A percentile compares a stretch with the other conserved stretches of the same genome.
Conservation (phyloP, 2,329 filamentous ascomycete species). For the Peltaster fructicola region DNA sequence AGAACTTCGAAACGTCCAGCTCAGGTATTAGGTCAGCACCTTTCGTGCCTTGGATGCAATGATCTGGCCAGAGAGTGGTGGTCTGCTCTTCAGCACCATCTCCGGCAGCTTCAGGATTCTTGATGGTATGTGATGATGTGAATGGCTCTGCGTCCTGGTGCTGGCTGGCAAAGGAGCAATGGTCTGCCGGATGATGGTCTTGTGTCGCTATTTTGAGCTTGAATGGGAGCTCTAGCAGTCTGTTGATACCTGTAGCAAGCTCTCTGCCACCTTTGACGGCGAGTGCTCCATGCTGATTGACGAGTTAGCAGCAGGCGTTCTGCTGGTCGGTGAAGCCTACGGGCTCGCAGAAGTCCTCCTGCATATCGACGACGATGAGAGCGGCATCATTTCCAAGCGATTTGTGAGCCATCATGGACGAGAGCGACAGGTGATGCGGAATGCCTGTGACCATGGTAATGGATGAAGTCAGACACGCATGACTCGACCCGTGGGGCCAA, state of each 20-base stretch:
- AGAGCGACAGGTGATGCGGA: too few species aligned
- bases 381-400: too few species aligned
- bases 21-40: constrained; percentile 62
- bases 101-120: constrained; percentile 41
- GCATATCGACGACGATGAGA: constrained; percentile 5
- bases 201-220: constrained; percentile 64
- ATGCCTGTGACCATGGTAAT: too few species aligned
- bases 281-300: constrained; percentile 75
- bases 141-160: constrained; percentile 54
- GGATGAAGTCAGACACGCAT: too few species aligned
- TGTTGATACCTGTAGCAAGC: constrained; percentile 55
- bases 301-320: constrained; percentile 91
- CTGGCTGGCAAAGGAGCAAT: constrained; percentile 79
- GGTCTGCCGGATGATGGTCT: constrained; percentile 70
- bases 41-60: constrained; percentile 61
- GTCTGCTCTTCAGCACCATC: constrained; percentile 29
- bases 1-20: constrained; percentile 42
- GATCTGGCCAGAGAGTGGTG: constrained; percentile 65
- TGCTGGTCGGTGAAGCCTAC: constrained; percentile 47
- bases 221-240: constrained; percentile 56
- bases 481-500: too few species aligned
- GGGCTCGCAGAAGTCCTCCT: constrained; percentile 5
- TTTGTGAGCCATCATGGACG: too few species aligned
- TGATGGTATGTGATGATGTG: constrained; percentile 43
- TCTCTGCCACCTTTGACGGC: constrained; percentile 58